Conservation (phyloP, 1,284 basidiomycete species). For the Fomitopsis betulina region DNA sequence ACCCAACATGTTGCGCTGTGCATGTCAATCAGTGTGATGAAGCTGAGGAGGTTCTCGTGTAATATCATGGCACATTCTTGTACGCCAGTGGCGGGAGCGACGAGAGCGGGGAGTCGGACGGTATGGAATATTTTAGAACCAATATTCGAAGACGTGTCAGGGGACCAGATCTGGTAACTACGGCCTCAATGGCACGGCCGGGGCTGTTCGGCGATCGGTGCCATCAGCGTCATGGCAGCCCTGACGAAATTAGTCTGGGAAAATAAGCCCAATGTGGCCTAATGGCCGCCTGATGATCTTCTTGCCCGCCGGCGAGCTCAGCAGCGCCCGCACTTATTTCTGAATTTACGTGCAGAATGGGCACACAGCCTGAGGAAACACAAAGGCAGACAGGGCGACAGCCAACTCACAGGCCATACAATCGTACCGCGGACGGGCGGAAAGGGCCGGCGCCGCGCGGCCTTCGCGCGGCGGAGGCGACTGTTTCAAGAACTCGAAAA, state of each 20-base stretch:
- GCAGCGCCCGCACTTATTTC: background rate
- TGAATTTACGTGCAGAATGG: background rate
- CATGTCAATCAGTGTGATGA: background rate
- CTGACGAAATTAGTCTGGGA: slow-evolving; percentile 11
- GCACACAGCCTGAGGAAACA: background rate
- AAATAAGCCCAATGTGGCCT: background rate
- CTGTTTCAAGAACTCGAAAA: slow-evolving; percentile 10
- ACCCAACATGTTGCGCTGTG: background rate
- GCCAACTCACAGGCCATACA: background rate
- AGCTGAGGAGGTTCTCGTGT: too few species aligned
- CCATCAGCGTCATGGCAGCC: slow-evolving; percentile 7
- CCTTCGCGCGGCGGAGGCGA: background rate
- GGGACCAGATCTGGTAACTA: background rate
- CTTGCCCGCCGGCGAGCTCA: background rate
- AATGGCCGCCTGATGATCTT: slow-evolving; percentile 7
- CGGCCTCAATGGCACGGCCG: slow-evolving; percentile 2
- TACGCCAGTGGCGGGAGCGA: background rate
- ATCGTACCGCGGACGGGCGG: background rate
- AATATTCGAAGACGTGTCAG: background rate
- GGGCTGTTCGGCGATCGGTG: slow-evolving; percentile 10
- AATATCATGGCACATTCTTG: background rate
- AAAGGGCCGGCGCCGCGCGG: background rate
- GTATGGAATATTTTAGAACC: background rate
- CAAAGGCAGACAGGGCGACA: background rate
- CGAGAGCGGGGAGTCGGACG: background rate